A percentile compares a stretch with the other conserved stretches of the same genome.
These are phyloP conservation scores for Termitomyces sp. DNA, from an alignment of 768 basidiomycete genomes.

Conservation along the genomic window DNA sequence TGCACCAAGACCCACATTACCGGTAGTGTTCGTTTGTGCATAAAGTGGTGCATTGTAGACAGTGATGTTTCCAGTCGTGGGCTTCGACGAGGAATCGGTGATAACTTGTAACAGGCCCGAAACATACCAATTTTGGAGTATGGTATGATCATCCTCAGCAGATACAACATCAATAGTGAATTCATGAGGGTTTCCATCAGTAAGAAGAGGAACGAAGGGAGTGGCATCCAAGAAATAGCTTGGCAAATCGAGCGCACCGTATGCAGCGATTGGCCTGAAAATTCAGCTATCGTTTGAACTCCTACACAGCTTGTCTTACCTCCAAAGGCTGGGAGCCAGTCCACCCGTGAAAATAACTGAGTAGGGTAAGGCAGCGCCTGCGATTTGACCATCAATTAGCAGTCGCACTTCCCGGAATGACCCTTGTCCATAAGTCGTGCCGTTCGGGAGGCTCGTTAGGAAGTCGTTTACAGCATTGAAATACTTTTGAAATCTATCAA, in stretches of 20 bases:
- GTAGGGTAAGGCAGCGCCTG: conserved; percentile 47
- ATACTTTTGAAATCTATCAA: conserved; percentile 41
- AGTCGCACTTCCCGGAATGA: conserved; percentile 49
- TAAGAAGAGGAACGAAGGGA: conserved; percentile 68
- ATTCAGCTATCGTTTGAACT: neutral
- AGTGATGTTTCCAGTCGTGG: conserved; percentile 67
- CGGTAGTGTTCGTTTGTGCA: conserved; percentile 46
- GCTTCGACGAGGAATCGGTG: conserved; percentile 55
- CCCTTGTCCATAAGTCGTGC: conserved; percentile 37
- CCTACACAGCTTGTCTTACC: conserved; percentile 28
- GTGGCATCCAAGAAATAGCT: conserved; percentile 78
- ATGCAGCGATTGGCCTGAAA: conserved; percentile 65
- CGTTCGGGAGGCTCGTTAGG: conserved; percentile 47
- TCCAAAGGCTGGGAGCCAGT: conserved; percentile 66
- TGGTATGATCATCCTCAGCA: conserved; percentile 58
- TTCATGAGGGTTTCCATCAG: conserved; percentile 65
- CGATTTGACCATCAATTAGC: conserved; percentile 41
- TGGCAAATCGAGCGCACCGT: conserved; percentile 73
- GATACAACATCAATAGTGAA: conserved; percentile 74
- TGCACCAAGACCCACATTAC: conserved; percentile 37
- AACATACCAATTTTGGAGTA: conserved; percentile 76
- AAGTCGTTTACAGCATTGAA: conserved; percentile 63
- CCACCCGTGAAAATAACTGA: conserved; percentile 75
- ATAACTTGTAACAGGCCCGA: conserved; percentile 69
- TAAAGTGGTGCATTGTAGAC: conserved; percentile 54